Conservation (phyloP, 176 grass and related monocot species). For the Zoysia pacifica region DNA sequence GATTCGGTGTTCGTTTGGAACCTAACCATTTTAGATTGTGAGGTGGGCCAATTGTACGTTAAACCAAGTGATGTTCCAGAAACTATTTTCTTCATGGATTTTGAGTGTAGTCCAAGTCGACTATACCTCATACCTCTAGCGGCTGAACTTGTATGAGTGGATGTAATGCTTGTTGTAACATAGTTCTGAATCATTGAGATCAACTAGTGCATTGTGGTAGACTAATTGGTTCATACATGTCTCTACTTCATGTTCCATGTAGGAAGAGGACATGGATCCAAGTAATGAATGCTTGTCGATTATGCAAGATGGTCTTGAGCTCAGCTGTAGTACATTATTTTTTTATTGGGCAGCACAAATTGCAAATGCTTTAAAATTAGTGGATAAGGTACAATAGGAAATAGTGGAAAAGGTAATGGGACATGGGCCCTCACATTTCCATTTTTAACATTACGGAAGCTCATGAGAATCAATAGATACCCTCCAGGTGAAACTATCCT, state of each 20-base stretch:
- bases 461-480: too few species aligned
- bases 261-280: background rate
- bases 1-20: conserved; percentile 20
- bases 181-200: background rate
- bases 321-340: background rate
- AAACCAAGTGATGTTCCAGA: background rate
- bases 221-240: background rate
- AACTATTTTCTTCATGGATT: background rate
- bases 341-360: background rate
- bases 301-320: background rate
- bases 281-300: background rate
- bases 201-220: background rate
- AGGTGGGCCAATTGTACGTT: background rate
- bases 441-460: too few species aligned
- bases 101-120: background rate
- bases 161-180: conserved; percentile 32
- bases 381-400: too few species aligned
- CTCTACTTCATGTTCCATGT: background rate
- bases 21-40: conserved; percentile 22
- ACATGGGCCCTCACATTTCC: too few species aligned
- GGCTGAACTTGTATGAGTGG: background rate
- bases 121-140: background rate
- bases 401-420: too few species aligned
- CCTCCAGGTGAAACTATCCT: too few species aligned
- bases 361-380: too few species aligned